Percentiles rank a stretch among this genome's conserved stretches.
phyloP scores from a whole-genome alignment of 2,329 filamentous ascomycete genomes.

The Cytospora paraplurivora region DNA sequence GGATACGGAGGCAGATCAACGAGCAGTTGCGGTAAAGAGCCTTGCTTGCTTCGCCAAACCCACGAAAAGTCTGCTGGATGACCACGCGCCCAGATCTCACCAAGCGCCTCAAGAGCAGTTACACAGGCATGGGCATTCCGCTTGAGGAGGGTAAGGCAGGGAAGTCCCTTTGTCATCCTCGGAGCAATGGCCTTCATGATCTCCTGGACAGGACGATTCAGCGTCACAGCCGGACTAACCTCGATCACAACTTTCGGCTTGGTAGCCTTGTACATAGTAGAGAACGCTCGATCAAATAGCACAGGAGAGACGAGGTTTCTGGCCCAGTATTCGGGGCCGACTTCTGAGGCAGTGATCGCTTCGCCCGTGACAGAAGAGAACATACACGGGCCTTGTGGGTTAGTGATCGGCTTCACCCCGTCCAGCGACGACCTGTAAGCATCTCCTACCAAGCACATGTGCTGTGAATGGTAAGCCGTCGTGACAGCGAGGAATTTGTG shows the following conservation, averaged over 20 bases:
- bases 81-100: slow-evolving; percentile 44
- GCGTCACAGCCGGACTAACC: slow-evolving; percentile 43
- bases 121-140: slow-evolving; percentile 11
- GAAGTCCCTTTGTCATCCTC: slow-evolving; percentile 7
- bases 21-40: slow-evolving; percentile 36
- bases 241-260: slow-evolving; percentile 44
- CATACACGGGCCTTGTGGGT: slow-evolving; percentile 35
- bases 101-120: slow-evolving; percentile 36
- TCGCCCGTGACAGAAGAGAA: slow-evolving; percentile 44
- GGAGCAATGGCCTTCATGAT: slow-evolving; percentile 30
- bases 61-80: slow-evolving; percentile 37
- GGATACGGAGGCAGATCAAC: slow-evolving; percentile 53
- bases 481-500: slow-evolving; percentile 42
- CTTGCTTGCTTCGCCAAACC: slow-evolving; percentile 32
- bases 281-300: slow-evolving; percentile 45
- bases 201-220: slow-evolving; percentile 43
- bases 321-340: slow-evolving; percentile 48
- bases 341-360: slow-evolving; percentile 28
- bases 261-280: slow-evolving; percentile 35
- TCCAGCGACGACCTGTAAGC: slow-evolving; percentile 40
- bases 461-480: slow-evolving; percentile 48
- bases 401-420: slow-evolving; percentile 27
- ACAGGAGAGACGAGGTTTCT: slow-evolving; percentile 50
- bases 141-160: slow-evolving; percentile 20
- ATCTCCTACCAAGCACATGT: slow-evolving; percentile 44